These are phyloP conservation scores for Eucommia ulmoides DNA, from an alignment of 257 asterid species.

Conservation along the genomic window DNA sequence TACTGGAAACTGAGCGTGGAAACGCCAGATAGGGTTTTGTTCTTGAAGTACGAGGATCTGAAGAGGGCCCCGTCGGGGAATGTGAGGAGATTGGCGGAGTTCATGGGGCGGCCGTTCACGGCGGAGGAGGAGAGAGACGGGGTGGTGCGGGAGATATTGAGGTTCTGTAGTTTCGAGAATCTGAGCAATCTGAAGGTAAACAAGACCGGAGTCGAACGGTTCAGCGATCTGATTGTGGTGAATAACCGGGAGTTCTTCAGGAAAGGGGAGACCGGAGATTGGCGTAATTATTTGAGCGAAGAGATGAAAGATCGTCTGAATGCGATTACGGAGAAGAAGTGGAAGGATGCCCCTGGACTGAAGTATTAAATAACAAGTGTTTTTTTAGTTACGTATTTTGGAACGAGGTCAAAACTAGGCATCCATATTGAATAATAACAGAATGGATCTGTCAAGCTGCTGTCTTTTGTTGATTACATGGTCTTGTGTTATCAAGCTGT, in stretches of 20 bases:
- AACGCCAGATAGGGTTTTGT: constrained; percentile 3
- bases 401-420: too few species aligned
- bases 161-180: constrained; percentile 10
- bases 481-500: too few species aligned
- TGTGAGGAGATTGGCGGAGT: constrained; percentile 8
- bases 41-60: constrained; percentile 12
- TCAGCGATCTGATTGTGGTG: too few species aligned
- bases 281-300: constrained; percentile 4
- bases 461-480: too few species aligned
- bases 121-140: constrained; percentile 10
- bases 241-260: constrained; percentile 1
- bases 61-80: background rate
- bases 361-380: too few species aligned
- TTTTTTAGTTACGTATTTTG: too few species aligned
- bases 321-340: too few species aligned
- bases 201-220: background rate
- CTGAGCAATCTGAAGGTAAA: constrained; percentile 8
- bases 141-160: constrained; percentile 2
- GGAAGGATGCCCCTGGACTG: too few species aligned
- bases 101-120: constrained; percentile 12
- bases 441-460: too few species aligned
- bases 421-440: too few species aligned
- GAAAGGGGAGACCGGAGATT: constrained; percentile 11
- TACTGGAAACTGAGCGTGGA: constrained; percentile 11
- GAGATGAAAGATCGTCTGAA: too few species aligned